Conservation (phyloP, 2,329 filamentous ascomycete species). For the Sclerotinia minor region DNA sequence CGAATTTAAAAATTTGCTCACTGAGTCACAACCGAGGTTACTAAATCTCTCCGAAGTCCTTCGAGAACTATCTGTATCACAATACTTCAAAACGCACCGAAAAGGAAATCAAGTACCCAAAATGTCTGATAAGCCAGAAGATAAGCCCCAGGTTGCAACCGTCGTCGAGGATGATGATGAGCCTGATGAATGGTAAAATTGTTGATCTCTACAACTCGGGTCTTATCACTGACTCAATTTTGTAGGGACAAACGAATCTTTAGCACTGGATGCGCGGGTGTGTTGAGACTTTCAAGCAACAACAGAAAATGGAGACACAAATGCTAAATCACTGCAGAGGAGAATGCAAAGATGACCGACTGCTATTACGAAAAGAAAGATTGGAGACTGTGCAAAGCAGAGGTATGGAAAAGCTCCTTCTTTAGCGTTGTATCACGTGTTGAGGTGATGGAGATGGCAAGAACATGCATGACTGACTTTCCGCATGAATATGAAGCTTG, state of each 20-base stretch:
- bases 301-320: neutral
- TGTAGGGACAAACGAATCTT: conserved; percentile 95
- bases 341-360: conserved; percentile 88
- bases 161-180: conserved; percentile 72
- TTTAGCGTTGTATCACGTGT: conserved; percentile 31
- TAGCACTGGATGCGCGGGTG: conserved; percentile 91
- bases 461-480: conserved; percentile 27
- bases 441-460: neutral
- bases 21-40: conserved; percentile 34
- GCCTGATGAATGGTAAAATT: conserved; percentile 83
- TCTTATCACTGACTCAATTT: conserved; percentile 31
- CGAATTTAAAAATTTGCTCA: neutral
- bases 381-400: conserved; percentile 83
- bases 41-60: neutral
- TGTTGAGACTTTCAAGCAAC: conserved; percentile 33
- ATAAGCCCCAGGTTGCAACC: conserved; percentile 37
- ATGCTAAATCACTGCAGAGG: conserved; percentile 54
- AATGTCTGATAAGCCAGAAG: conserved; percentile 40
- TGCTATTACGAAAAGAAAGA: conserved; percentile 97
- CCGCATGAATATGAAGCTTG: conserved; percentile 63
- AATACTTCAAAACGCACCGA: conserved; percentile 16
- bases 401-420: conserved; percentile 56
- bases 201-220: conserved; percentile 25
- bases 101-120: conserved; percentile 25
- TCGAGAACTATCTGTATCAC: neutral